These are phyloP conservation scores for Rugosomyces carneus DNA, from an alignment of 1,284 basidiomycete species.

Conservation along the genomic window DNA sequence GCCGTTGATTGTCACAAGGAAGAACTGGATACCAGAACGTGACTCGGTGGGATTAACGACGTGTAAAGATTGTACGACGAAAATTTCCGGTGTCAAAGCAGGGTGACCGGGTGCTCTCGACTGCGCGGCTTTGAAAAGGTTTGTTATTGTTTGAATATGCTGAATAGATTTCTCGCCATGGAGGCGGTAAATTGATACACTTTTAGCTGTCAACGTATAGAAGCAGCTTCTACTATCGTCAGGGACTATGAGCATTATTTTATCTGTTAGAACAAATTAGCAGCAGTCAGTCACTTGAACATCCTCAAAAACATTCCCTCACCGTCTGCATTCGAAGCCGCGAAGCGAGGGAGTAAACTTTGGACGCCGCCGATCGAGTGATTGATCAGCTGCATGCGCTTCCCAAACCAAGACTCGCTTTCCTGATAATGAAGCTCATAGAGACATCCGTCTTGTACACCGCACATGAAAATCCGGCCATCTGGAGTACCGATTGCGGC, in stretches of 20 bases:
- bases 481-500: conserved; percentile 74
- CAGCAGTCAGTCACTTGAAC: not conserved
- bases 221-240: conserved; percentile 65
- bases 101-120: conserved; percentile 73
- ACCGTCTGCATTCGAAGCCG: conserved; percentile 58
- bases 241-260: conserved; percentile 59
- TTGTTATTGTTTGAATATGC: conserved; percentile 61
- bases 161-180: conserved; percentile 58
- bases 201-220: conserved; percentile 69
- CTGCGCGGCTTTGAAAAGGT: conserved; percentile 63
- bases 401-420: conserved; percentile 91
- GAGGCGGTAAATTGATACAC: conserved; percentile 65
- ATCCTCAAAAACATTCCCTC: conserved; percentile 14
- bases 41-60: conserved; percentile 59
- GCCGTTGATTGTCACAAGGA: conserved; percentile 77
- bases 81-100: conserved; percentile 59
- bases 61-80: conserved; percentile 61
- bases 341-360: conserved; percentile 65
- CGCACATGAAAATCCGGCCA: conserved; percentile 90
- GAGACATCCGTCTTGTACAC: conserved; percentile 80
- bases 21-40: conserved; percentile 61
- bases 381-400: conserved; percentile 76
- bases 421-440: conserved; percentile 94
- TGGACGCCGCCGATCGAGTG: conserved; percentile 73
- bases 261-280: conserved; percentile 40